Evolutionary conservation across 805 yeast species (phyloP), one percentile per base, ranked within the genome.

Genomic region (Candida coleopterorum): DNA sequence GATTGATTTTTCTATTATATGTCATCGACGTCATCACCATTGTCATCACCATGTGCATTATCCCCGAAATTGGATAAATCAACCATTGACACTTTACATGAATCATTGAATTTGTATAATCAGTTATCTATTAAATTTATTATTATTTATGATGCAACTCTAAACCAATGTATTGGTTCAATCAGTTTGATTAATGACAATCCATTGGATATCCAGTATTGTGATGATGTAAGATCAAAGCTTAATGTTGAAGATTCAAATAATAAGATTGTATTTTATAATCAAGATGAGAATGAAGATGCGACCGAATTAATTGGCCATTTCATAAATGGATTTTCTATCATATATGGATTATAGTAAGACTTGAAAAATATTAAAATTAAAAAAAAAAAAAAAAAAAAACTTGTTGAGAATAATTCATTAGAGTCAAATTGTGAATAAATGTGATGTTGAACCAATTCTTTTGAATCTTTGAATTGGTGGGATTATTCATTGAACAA

Each of bases 91-190:
- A 16, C 10, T 4, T 12, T 32, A 17, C 9, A 4, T 3, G 22
- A 25, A 7, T 17, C 36, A 4, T 25, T 33, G 16, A 18, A 17
- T 3, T 25, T 25, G 9, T 33, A 33, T 15, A 33, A 33, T 15
- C 9, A 25, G 12, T 18, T 33, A 18, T 18, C 29, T 3, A 25
- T 33, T 6, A 25, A 9, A 12, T 33, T 25, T 15, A 33, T 25
- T n/a, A 33, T 33, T 7, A 25, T 33, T n/a, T 33, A 18, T 20
- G 6, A 6, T 18, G 10, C n/a, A 7, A 17, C 23, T 12, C 14
- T 25, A 25, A 8, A 9, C 8, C 28, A 25, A 25, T 25, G 29
- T 25, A n/a, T 33, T 7, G 36, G 36, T 11, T 33, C 36, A 18
- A 9, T 25, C 9, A 12, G 23, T 20, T 18, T 33, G 5, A 12